Evolutionary conservation across 192 early-diverging fungal genomes (phyloP).

Genomic region (Spinellus fusiger): DNA sequence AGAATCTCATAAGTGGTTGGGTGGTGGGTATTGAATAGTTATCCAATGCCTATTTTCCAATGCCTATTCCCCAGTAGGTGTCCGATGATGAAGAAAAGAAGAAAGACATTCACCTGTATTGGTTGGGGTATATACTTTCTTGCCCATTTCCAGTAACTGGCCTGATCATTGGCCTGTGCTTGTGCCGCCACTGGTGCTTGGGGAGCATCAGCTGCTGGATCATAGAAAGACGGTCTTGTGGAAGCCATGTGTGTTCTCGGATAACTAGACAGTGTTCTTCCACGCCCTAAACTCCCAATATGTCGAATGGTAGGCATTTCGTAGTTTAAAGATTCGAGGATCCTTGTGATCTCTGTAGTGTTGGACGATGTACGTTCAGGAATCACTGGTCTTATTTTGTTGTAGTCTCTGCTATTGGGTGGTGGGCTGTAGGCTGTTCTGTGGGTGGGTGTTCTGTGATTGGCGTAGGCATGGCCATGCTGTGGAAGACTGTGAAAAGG

Average conservation of each 20-base stretch:
- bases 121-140: background rate
- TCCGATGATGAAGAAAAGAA: background rate
- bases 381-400: background rate
- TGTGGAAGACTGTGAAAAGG: too few relatives aligned
- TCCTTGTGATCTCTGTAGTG: slow-evolving; percentile 4
- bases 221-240: background rate
- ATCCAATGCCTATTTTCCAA: too few relatives aligned
- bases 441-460: too few relatives aligned
- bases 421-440: too few relatives aligned
- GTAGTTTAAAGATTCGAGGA: background rate
- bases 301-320: background rate
- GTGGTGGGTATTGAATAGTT: background rate
- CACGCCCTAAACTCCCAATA: too few relatives aligned
- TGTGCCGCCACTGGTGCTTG: background rate
- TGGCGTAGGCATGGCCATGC: too few relatives aligned
- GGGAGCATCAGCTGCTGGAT: background rate
- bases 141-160: background rate
- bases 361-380: slow-evolving; percentile 12
- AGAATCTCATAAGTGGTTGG: background rate
- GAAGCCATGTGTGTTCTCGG: background rate
- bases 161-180: background rate
- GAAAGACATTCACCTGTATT: background rate
- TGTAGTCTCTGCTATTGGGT: too few relatives aligned
- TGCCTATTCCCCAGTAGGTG: too few relatives aligned
- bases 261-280: too few relatives aligned